Evolutionary conservation across 2,329 filamentous ascomycete species (phyloP).

Genomic region (Penicillium vulpinum): DNA sequence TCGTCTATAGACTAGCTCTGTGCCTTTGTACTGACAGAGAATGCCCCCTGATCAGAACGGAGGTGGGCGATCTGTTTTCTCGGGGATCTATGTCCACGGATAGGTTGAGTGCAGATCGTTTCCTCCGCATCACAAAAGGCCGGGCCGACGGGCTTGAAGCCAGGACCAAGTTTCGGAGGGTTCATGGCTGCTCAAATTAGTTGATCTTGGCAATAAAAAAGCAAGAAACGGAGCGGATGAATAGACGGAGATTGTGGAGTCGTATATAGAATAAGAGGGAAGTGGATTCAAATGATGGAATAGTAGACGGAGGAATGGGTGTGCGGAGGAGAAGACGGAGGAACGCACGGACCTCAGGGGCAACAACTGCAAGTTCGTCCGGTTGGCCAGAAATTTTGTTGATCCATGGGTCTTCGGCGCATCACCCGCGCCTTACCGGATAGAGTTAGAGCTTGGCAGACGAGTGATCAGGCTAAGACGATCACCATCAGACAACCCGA

Average conservation of each 20-base stretch:
- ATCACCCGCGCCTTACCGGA: neutral
- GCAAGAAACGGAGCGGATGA: neutral
- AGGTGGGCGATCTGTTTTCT: neutral
- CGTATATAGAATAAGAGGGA: neutral
- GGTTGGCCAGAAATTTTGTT: neutral
- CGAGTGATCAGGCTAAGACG: neutral
- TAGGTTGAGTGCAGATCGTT: neutral
- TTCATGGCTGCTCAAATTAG: neutral
- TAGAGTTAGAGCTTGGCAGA: neutral
- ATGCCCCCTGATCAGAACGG: neutral
- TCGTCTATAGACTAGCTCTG: neutral
- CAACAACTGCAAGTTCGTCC: neutral
- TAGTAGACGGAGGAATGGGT: neutral
- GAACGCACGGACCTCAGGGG: neutral
- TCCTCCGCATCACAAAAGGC: neutral
- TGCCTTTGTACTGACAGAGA: neutral
- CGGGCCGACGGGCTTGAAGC: neutral
- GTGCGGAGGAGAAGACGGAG: neutral
- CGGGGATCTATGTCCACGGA: neutral
- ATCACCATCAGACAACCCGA: neutral
- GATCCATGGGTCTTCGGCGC: neutral
- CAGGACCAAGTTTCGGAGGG: neutral
- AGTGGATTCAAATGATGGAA: neutral
- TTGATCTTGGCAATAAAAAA: neutral
- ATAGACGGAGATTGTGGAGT: neutral